phyloP scores from a whole-genome alignment of 371 early-diverging fungal genomes.

The Mucor circinelloides region DNA sequence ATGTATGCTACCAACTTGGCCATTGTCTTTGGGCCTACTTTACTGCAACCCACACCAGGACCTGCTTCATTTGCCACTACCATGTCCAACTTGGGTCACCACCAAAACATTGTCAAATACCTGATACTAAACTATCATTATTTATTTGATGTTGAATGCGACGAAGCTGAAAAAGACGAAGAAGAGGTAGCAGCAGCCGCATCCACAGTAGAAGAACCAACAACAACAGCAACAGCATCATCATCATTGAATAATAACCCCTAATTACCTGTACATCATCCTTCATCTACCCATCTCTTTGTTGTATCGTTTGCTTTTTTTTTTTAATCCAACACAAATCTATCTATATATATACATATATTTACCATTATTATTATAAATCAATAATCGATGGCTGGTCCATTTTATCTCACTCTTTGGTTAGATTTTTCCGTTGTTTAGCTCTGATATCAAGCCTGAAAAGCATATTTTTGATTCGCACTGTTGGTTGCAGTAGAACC shows the following conservation, averaged over 20 bases:
- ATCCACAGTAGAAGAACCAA: neutral
- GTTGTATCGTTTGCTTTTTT: neutral
- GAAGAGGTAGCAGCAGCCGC: neutral
- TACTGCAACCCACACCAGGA: constrained; percentile 75
- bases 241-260: neutral
- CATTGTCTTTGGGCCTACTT: constrained; percentile 85
- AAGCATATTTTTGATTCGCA: too few species aligned
- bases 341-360: neutral
- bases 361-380: neutral
- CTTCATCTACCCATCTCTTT: neutral
- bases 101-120: constrained; percentile 80
- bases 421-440: too few species aligned
- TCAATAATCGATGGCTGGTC: neutral
- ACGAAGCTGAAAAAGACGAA: constrained; percentile 32
- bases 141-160: constrained; percentile 80
- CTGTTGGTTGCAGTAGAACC: too few species aligned
- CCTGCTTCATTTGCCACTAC: constrained; percentile 73
- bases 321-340: neutral
- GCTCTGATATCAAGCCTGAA: too few species aligned
- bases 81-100: constrained; percentile 85
- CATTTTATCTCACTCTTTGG: neutral
- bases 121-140: constrained; percentile 84
- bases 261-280: neutral
- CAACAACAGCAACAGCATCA: neutral
- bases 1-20: constrained; percentile 89